Evolutionary conservation across 164 flowering plant genomes (phyloP), one percentile per base, ranked within the genome.

Genomic region (Sedum album): DNA sequence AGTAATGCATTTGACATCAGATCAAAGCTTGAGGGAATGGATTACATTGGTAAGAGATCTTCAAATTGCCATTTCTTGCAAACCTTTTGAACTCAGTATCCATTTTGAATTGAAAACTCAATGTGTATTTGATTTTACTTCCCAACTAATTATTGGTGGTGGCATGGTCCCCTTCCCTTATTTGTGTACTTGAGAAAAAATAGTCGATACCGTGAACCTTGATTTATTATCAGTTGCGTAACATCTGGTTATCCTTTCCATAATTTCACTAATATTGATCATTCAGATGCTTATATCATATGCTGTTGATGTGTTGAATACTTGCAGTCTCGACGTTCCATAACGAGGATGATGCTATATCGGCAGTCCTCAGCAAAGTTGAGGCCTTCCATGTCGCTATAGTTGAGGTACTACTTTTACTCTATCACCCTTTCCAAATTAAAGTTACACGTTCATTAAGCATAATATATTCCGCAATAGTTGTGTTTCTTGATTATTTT

Each of bases 311-410:
- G 18, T 11, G 17, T 15, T 44, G 48, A 44, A 14, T 36, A 69
- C 28, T 71, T 76, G 36, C 87, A 91, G 97, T 91, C 71, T 84
- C 79, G 51, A 69, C 75, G 46, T 89, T 86, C 74, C 77, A 69
- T 74, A 73, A 83, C 74, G 88, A 81, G 78, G 73, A 74, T 65
- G 92, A 86, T 69, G 96, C 97, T 57, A 71, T 88, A 33, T 73
- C 81, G 7, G 92, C 86, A 69, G 70, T 86, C 69, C 76, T 83
- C 57, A 77, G 69, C 69, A 79, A 78, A 48, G 72, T 75, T 21
- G 84, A 82, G 71, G 76, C 73, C 74, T 91, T 86, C 79, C 94
- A 91, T 79, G 84, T 91, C 72, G 96, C 97, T 9, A 84, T 91
- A 26, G 88, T 91, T 21, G 97, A 88, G 97, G 97, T 35, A 35